These are phyloP conservation scores for Lachnellula subtilissima DNA, from an alignment of 2,329 filamentous ascomycete species.

Conservation along the genomic window DNA sequence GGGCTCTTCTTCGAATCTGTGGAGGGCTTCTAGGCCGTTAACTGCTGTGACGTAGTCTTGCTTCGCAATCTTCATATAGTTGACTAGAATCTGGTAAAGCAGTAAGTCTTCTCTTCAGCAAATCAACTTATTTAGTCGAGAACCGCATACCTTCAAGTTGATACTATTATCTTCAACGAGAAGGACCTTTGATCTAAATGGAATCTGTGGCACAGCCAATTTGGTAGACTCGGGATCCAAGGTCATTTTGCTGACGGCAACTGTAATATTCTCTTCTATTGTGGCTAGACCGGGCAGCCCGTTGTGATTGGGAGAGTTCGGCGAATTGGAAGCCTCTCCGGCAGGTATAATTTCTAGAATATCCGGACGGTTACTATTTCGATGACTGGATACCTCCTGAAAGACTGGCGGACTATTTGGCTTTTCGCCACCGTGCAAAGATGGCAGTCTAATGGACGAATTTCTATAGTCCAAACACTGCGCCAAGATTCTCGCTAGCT, in stretches of 20 bases:
- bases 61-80: constrained; percentile 21
- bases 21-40: constrained; percentile 43
- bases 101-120: neutral
- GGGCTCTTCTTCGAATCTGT: constrained; percentile 23
- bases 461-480: constrained; percentile 14
- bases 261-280: too few relatives aligned
- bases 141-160: constrained; percentile 29
- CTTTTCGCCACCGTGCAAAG: neutral
- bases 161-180: constrained; percentile 38
- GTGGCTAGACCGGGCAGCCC: too few relatives aligned
- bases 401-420: neutral
- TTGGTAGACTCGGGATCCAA: too few relatives aligned
- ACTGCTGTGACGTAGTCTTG: constrained; percentile 32
- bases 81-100: constrained; percentile 16
- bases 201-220: neutral
- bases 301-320: too few relatives aligned
- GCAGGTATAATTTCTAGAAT: too few relatives aligned
- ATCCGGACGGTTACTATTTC: too few relatives aligned
- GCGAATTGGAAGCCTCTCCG: too few relatives aligned
- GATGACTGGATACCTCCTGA: too few relatives aligned
- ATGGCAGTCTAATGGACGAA: neutral
- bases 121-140: neutral
- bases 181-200: constrained; percentile 21
- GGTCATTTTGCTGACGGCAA: too few relatives aligned
- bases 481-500: constrained; percentile 14